phyloP scores from a whole-genome alignment of 192 early-diverging fungal species.

The Podila clonocystis region DNA sequence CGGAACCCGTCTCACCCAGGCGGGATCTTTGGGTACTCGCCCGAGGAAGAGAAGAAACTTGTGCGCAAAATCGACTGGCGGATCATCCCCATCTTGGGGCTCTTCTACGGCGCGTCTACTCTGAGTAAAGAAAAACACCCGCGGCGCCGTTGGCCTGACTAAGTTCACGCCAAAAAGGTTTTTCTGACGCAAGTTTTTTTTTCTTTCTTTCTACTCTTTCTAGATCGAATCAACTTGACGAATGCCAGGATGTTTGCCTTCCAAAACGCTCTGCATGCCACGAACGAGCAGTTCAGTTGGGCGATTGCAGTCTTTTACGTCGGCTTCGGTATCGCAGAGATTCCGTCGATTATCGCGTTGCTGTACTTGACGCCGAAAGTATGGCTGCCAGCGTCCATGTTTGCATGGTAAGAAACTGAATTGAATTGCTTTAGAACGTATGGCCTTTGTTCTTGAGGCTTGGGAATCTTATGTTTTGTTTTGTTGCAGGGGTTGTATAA shows the following conservation, averaged over 20 bases:
- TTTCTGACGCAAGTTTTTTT: background rate
- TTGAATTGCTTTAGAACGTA: background rate
- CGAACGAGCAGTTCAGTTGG: slow-evolving; percentile 29
- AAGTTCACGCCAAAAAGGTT: too few species aligned
- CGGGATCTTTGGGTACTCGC: slow-evolving; percentile 28
- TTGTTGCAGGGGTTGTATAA: slow-evolving; percentile 27
- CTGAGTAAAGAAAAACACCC: slow-evolving; percentile 12
- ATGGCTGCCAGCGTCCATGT: slow-evolving; percentile 43
- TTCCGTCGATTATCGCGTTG: slow-evolving; percentile 24
- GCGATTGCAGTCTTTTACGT: slow-evolving; percentile 29
- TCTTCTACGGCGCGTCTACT: slow-evolving; percentile 41
- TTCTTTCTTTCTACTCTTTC: background rate
- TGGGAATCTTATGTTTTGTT: background rate
- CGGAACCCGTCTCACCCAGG: slow-evolving; percentile 15
- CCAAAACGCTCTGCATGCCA: slow-evolving; percentile 18
- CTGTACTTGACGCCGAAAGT: slow-evolving; percentile 31
- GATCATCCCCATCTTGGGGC: slow-evolving; percentile 44
- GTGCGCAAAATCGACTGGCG: slow-evolving; percentile 54
- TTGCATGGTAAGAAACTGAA: slow-evolving; percentile 18
- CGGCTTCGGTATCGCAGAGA: slow-evolving; percentile 33
- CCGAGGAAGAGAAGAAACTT: slow-evolving; percentile 42
- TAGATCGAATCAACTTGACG: slow-evolving; percentile 31
- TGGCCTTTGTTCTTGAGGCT: too few species aligned
- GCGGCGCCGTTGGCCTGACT: too few species aligned
- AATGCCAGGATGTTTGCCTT: slow-evolving; percentile 42